Conservation (phyloP, 768 basidiomycete genomes). For the Lentinula edodes region DNA sequence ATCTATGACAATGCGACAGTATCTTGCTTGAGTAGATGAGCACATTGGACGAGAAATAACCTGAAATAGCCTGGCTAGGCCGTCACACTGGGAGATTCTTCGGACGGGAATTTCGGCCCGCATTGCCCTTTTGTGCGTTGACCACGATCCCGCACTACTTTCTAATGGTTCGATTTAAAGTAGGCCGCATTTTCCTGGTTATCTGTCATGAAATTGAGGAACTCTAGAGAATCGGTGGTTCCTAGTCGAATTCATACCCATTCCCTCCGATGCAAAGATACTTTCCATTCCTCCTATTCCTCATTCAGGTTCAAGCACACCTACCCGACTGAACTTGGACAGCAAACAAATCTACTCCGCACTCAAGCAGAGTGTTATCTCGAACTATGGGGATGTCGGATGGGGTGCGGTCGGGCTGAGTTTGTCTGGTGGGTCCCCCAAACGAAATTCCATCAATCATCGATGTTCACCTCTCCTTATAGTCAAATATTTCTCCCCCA, state of each 20-base stretch:
- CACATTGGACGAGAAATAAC: too few relatives aligned
- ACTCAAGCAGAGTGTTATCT: constrained; percentile 60
- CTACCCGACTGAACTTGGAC: constrained; percentile 29
- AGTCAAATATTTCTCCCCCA: constrained; percentile 90
- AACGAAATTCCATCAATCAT: background rate
- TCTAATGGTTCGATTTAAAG: constrained; percentile 72
- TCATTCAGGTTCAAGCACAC: background rate
- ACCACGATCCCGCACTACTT: background rate
- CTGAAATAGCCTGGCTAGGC: too few relatives aligned
- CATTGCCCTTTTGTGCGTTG: background rate
- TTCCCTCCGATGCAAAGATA: constrained; percentile 22
- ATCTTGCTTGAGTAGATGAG: too few relatives aligned
- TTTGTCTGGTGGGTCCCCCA: constrained; percentile 49
- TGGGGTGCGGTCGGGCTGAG: constrained; percentile 79
- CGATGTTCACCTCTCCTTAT: constrained; percentile 6
- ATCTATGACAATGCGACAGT: too few relatives aligned
- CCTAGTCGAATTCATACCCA: constrained; percentile 74
- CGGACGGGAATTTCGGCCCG: too few relatives aligned
- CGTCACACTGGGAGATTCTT: too few relatives aligned
- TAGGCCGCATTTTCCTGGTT: constrained; percentile 13
- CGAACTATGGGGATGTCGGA: constrained; percentile 78
- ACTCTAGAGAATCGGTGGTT: constrained; percentile 75
- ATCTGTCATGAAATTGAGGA: constrained; percentile 5
- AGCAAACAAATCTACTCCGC: constrained; percentile 66
- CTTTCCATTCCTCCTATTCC: constrained; percentile 9